Base-by-base conservation (phyloP, 108 stramenopile species). In the Conticribra weissflogii region DNA sequence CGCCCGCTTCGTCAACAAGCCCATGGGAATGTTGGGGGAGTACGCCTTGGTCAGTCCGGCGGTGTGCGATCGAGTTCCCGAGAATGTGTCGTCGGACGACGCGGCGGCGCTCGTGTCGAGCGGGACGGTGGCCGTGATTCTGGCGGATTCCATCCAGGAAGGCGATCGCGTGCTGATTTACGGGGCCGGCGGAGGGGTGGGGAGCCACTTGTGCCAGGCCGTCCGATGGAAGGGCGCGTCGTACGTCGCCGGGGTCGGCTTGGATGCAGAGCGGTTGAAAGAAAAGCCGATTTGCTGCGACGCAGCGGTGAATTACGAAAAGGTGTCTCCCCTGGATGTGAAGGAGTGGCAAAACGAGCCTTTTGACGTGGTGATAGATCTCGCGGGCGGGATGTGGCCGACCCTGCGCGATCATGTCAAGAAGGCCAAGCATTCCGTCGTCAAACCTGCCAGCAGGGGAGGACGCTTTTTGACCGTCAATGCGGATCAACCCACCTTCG, bases 341-440 rank as follows among this genome's bases (percentile, higher is more conserved):
- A 22, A 73, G 25, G 68, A 77, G 23, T 87, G 76, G 69, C 54
- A 81, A 54, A 63, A 66, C 4, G 57, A 88, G 8, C 83, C 78
- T 63, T 92, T 92, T 63, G 91, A 92, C 61, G 71, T 74, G 15
- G 50, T 92, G 22, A 45, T 92, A 33, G 91, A 92, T 72, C 68
- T 88, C 4, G 84, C 84, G 2, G 79, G 85, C 23, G 86, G 86
- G 23, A 63, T 75, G 2, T 88, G 87, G 87, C 74, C 72, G 22
- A 61, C 54, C 8, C 60, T 86, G 19, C 28, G 71, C 12, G 28
- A 72, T 29, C 50, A 74, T 12, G 5, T 12, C 12, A 22, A 25
- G 47, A 2, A n/a, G 59, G 17, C 53, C 55, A 14, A 47, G 51
- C 1, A 46, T 19, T 58, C 66, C 4, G 86, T 86, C 59, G 84